These are phyloP conservation scores for Capronia epimyces DNA, from an alignment of 2,329 filamentous ascomycete genomes.

Conservation along the genomic window DNA sequence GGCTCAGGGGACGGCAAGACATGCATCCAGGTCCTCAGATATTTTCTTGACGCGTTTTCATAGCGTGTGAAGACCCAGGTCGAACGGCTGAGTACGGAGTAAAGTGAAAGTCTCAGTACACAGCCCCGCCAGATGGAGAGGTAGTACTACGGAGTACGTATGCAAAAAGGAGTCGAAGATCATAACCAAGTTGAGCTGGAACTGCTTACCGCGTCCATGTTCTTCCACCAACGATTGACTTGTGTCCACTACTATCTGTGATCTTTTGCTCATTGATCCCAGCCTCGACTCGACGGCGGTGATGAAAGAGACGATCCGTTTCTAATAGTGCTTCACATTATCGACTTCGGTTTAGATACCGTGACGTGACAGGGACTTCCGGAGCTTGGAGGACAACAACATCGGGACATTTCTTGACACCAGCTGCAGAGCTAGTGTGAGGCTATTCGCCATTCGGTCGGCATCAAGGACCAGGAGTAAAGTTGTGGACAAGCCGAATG, in stretches of 20 bases:
- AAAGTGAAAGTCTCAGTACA: neutral
- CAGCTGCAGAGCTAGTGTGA: neutral
- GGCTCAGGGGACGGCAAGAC: neutral
- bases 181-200: neutral
- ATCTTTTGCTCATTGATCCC: neutral
- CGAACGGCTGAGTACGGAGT: neutral
- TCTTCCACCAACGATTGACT: neutral
- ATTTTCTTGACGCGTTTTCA: neutral
- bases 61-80: neutral
- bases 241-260: too few relatives aligned
- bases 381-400: neutral
- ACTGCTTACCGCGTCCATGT: neutral
- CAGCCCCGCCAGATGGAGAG: neutral
- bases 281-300: neutral
- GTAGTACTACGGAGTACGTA: neutral
- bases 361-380: neutral
- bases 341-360: slow-evolving; percentile 7
- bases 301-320: slow-evolving; percentile 3
- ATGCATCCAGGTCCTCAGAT: neutral
- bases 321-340: slow-evolving; percentile 10
- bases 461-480: neutral
- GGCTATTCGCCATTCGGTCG: neutral
- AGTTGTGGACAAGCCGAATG: neutral
- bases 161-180: neutral
- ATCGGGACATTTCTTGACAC: neutral